Evolutionary conservation across 2,329 filamentous ascomycete species (phyloP), one percentile per base, ranked within the genome.

Genomic region (Bipolaris sorokiniana): DNA sequence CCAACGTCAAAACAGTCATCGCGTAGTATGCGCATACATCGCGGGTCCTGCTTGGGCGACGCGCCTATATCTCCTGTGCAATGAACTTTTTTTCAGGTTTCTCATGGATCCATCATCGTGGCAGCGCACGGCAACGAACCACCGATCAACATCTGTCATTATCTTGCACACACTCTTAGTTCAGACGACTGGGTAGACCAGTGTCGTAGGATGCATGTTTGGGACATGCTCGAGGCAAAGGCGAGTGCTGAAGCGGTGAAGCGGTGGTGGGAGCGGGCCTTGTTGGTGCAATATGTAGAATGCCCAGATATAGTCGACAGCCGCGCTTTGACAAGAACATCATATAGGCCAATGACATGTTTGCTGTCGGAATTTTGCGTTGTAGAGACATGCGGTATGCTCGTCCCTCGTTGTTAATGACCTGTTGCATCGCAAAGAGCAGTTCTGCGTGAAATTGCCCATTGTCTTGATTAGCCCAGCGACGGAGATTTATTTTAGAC

Each of bases 401-500:
- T n/a, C 37, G 28, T 38, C 23, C 33, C 22, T 48, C 13, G 3
- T 38, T 33, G 23, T 3, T 26, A 13, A 13, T 31, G 28, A 13
- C 31, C 28, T 42, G 16, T 18, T 42, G 7, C 38, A 28, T 31
- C 33, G 7, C 33, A 51, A 48, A 48, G 44, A 38, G 33, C 23
- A 15, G 22, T n/a, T 9, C 46, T 45, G 28, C 13, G 18, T 51
- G 47, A 54, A 54, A 11, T n/a, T 41, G 36, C 23, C 15, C 33
- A 49, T 36, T 48, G 26, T 44, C 48, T 41, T 46, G 45, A 49
- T 56, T 59, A 46, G 51, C 47, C 54, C 48, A 59, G 48, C 48
- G 63, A 53, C 62, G 60, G 58, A 54, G 55, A 54, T 62, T 41
- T 50, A 23, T 57, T 56, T 51, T 56, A 61, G 61, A 57, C 54